Evolutionary conservation across 371 early-diverging fungal species (phyloP).

Genomic region (Mucor velutinosus): DNA sequence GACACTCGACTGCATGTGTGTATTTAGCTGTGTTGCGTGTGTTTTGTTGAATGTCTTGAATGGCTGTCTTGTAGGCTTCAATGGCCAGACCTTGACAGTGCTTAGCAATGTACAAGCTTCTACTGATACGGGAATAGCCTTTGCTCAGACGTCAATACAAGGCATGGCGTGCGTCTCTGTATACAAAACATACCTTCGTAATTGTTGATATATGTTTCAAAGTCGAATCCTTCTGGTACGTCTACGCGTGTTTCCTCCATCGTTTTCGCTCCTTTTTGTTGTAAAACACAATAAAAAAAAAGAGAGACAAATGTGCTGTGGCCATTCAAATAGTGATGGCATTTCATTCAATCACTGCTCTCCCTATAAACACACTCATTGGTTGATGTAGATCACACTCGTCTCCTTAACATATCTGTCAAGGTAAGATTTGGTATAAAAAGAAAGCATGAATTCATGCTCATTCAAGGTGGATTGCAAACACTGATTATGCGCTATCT

Average conservation of each 20-base stretch:
- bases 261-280: not conserved
- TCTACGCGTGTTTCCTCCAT: conserved; percentile 33
- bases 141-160: not conserved
- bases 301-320: too few relatives aligned
- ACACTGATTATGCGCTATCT: not conserved
- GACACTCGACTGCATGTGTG: conserved; percentile 37
- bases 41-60: conserved; percentile 55
- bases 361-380: conserved; percentile 4
- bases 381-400: not conserved
- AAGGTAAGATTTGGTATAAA: not conserved
- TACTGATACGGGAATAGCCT: conserved; percentile 73
- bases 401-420: not conserved
- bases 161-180: not conserved
- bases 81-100: conserved; percentile 69
- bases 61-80: conserved; percentile 68
- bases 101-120: conserved; percentile 77
- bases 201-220: conserved; percentile 68
- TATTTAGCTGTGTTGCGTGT: conserved; percentile 62
- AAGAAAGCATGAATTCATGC: not conserved
- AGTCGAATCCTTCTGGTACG: conserved; percentile 61
- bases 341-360: not conserved
- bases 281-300: not conserved
- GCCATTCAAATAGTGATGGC: not conserved
- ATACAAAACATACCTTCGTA: conserved; percentile 58
- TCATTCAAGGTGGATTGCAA: not conserved